Evolutionary conservation across 2,329 filamentous ascomycete genomes (phyloP).

Genomic region (Lachnellula occidentalis): DNA sequence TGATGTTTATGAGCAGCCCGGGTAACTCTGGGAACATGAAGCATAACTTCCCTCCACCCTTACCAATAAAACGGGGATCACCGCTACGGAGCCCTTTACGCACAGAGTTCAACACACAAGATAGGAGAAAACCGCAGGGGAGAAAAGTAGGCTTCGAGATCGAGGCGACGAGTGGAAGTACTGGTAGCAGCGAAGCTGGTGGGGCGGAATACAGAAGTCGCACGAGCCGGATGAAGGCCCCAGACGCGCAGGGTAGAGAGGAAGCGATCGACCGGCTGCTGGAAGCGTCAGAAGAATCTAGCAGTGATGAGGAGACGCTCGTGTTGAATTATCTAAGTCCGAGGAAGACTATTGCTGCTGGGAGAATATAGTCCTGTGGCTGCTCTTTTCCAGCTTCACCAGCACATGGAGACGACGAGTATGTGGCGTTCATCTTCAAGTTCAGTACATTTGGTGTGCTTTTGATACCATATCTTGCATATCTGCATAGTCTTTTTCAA

Average conservation of each 20-base stretch:
- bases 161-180: conserved; percentile 13
- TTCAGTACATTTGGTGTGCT: not conserved
- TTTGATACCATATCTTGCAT: not conserved
- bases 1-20: conserved; percentile 77
- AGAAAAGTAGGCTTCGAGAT: conserved; percentile 26
- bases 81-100: conserved; percentile 30
- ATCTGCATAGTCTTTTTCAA: not conserved
- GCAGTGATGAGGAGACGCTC: conserved; percentile 31
- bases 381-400: not conserved
- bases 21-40: conserved; percentile 63
- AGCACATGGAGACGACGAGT: not conserved
- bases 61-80: conserved; percentile 29
- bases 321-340: conserved; percentile 24
- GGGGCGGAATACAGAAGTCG: conserved; percentile 16
- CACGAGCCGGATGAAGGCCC: not conserved
- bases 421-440: not conserved
- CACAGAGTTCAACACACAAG: conserved; percentile 25
- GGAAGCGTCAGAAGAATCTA: conserved; percentile 31
- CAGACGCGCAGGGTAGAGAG: conserved; percentile 14
- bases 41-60: conserved; percentile 49
- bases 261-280: conserved; percentile 30
- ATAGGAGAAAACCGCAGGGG: conserved; percentile 12
- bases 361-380: conserved; percentile 17
- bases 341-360: conserved; percentile 17
- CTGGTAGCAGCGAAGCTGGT: conserved; percentile 19